These are phyloP conservation scores for Amphicarpaea edgeworthii DNA, from an alignment of 306 rosid genomes.

Conservation along the genomic window DNA sequence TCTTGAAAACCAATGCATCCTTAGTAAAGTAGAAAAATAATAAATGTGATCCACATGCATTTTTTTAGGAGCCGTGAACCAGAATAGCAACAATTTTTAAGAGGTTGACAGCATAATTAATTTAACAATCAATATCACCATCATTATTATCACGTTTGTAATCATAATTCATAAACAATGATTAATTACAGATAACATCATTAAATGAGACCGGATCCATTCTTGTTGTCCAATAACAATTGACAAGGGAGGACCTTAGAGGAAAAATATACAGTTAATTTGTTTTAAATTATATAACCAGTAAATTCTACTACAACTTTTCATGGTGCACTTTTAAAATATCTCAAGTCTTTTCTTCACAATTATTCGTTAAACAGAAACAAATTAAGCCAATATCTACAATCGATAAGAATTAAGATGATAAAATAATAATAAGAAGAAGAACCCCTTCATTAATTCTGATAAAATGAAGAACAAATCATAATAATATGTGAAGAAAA, in stretches of 20 bases:
- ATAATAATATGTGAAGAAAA: no score
- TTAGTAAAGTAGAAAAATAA: no score
- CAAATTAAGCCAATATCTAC: no score
- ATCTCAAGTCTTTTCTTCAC: neutral
- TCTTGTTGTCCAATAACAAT: neutral
- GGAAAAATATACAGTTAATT: neutral
- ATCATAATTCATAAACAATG: neutral
- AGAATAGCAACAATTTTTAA: neutral
- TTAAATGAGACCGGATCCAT: neutral
- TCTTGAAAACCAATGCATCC: no score
- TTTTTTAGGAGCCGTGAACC: neutral
- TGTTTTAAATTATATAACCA: neutral
- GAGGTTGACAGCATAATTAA: conserved; percentile 6
- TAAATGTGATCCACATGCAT: no score
- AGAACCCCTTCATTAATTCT: no score
- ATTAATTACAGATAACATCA: neutral
- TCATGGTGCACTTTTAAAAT: neutral
- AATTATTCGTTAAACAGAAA: no score
- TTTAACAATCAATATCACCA: neutral
- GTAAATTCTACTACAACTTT: neutral
- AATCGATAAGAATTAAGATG: no score
- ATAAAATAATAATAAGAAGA: no score
- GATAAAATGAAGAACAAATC: no score
- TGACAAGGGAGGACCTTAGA: neutral
- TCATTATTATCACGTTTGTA: neutral